These are phyloP conservation scores for Kwoniella heveanensis DNA, from an alignment of 768 basidiomycete species.

Conservation along the genomic window DNA sequence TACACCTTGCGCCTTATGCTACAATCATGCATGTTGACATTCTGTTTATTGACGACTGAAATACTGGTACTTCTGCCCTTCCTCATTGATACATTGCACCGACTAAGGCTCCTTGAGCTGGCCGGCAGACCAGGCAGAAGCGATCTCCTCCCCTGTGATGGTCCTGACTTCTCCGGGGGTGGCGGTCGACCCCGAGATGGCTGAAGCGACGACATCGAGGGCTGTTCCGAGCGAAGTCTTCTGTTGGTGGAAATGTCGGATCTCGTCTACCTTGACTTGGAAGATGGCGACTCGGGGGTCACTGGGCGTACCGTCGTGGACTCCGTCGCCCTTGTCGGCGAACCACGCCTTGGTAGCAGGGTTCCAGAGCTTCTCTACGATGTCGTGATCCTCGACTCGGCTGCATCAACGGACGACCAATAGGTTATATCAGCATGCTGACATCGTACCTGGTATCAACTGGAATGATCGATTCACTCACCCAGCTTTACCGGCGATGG, in stretches of 20 bases:
- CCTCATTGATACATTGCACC: background rate
- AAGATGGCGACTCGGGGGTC: slow-evolving; percentile 81
- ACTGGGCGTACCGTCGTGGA: slow-evolving; percentile 74
- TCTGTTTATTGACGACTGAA: background rate
- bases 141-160: slow-evolving; percentile 72
- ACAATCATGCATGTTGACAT: slow-evolving; percentile 24
- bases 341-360: slow-evolving; percentile 67
- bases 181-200: slow-evolving; percentile 66
- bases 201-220: slow-evolving; percentile 65
- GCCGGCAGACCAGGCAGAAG: slow-evolving; percentile 34
- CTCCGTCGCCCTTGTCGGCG: slow-evolving; percentile 79
- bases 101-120: slow-evolving; percentile 42
- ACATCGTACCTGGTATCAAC: too few relatives aligned
- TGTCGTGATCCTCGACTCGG: slow-evolving; percentile 54
- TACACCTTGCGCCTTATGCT: background rate
- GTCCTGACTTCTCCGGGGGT: slow-evolving; percentile 76
- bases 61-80: slow-evolving; percentile 1
- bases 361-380: slow-evolving; percentile 49
- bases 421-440: too few relatives aligned
- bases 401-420: too few relatives aligned
- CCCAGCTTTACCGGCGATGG: slow-evolving; percentile 72
- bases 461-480: slow-evolving; percentile 57
- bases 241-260: slow-evolving; percentile 77
- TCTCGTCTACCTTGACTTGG: slow-evolving; percentile 69
- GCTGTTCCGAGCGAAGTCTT: slow-evolving; percentile 65